phyloP scores from a whole-genome alignment of 768 basidiomycete genomes.

The Mycena haematopus region DNA sequence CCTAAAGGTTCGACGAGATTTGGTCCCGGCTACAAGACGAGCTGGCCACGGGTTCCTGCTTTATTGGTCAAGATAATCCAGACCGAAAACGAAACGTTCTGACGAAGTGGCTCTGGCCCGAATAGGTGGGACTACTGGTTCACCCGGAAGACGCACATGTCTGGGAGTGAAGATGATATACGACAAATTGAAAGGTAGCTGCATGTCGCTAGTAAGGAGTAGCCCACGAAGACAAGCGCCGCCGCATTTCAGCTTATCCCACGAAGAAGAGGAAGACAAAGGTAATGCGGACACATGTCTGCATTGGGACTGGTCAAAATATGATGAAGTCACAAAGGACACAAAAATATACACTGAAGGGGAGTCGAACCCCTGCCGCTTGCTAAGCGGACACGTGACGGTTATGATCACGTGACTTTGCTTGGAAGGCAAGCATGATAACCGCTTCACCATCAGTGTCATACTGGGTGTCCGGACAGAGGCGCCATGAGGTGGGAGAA shows the following conservation, averaged over 20 bases:
- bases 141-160: slow-evolving; percentile 57
- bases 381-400: slow-evolving; percentile 46
- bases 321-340: no score
- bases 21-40: slow-evolving; percentile 15
- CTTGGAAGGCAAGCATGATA: slow-evolving; percentile 95
- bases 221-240: background rate
- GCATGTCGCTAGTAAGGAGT: slow-evolving; percentile 17
- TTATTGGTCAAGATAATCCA: slow-evolving; percentile 15
- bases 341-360: slow-evolving; percentile 11
- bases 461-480: no score
- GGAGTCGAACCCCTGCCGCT: slow-evolving; percentile 81
- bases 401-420: no score
- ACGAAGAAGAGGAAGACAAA: slow-evolving; percentile 21
- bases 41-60: slow-evolving; percentile 26
- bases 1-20: slow-evolving; percentile 17
- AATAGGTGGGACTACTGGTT: slow-evolving; percentile 30
- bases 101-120: slow-evolving; percentile 28
- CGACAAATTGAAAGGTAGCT: slow-evolving; percentile 48
- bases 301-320: background rate
- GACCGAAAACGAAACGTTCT: slow-evolving; percentile 15
- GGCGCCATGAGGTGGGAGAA: slow-evolving; percentile 1
- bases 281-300: slow-evolving; percentile 12
- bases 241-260: slow-evolving; percentile 26
- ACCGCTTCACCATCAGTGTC: slow-evolving; percentile 1
- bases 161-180: slow-evolving; percentile 60